A percentile compares a stretch with the other conserved stretches of the same genome.
Conservation (phyloP, 805 yeast species). For the Naumovozyma dairenensis region DNA sequence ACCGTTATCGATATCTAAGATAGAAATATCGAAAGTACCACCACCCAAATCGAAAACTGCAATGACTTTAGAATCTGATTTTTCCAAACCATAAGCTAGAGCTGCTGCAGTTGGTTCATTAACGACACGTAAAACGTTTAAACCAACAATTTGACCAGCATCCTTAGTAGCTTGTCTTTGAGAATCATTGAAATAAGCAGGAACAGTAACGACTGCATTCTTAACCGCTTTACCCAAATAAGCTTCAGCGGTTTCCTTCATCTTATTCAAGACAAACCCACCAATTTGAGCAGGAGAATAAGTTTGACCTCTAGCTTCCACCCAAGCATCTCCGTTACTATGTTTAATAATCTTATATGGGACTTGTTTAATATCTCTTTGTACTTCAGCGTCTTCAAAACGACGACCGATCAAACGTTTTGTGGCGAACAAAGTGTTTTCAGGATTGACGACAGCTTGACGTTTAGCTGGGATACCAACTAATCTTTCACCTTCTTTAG, state of each 20-base stretch:
- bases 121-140: slow-evolving; percentile 70
- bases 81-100: slow-evolving; percentile 88
- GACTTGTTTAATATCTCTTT: slow-evolving; percentile 76
- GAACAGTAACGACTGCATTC: slow-evolving; percentile 88
- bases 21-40: slow-evolving; percentile 96
- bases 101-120: slow-evolving; percentile 91
- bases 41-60: slow-evolving; percentile 98
- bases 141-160: slow-evolving; percentile 95
- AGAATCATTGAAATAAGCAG: slow-evolving; percentile 75
- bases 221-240: slow-evolving; percentile 78
- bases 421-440: slow-evolving; percentile 88
- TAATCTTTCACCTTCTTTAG: slow-evolving; percentile 80
- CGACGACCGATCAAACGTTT: slow-evolving; percentile 92
- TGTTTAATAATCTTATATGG: slow-evolving; percentile 89
- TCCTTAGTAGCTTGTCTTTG: slow-evolving; percentile 86
- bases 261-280: slow-evolving; percentile 86
- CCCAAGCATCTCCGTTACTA: slow-evolving; percentile 93
- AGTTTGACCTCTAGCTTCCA: slow-evolving; percentile 75
- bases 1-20: slow-evolving; percentile 94
- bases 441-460: slow-evolving; percentile 91
- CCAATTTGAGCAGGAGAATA: slow-evolving; percentile 96
- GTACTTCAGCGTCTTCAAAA: slow-evolving; percentile 81
- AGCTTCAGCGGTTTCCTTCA: slow-evolving; percentile 96
- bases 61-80: slow-evolving; percentile 65
- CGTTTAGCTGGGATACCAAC: slow-evolving; percentile 95